Evolutionary conservation across 2,329 filamentous ascomycete genomes (phyloP).

Genomic region (Cadophora sp.): DNA sequence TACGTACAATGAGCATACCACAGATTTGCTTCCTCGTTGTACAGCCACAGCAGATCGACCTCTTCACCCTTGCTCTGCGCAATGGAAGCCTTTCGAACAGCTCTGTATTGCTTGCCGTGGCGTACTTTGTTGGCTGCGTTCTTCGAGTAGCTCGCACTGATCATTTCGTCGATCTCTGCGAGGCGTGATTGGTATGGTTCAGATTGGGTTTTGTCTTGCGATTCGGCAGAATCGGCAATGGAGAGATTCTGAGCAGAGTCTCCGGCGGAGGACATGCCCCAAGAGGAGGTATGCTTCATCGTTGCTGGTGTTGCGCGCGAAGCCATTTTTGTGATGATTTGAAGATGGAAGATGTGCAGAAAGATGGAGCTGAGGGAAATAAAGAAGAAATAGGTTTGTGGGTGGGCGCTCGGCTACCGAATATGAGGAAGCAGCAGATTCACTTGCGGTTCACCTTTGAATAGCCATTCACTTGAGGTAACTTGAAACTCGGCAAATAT

Average conservation of each 20-base stretch:
- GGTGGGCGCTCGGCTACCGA: neutral
- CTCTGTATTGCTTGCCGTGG: neutral
- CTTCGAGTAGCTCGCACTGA: neutral
- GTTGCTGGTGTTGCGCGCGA: too few species aligned
- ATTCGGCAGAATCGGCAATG: neutral
- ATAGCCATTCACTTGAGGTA: neutral
- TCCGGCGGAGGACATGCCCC: neutral
- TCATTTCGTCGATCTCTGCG: neutral
- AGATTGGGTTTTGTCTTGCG: neutral
- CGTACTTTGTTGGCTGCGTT: neutral
- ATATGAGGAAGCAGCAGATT: neutral
- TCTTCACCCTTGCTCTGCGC: neutral
- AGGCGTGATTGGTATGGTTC: neutral
- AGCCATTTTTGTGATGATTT: neutral
- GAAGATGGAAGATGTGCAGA: neutral
- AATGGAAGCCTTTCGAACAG: neutral
- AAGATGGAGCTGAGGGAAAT: neutral
- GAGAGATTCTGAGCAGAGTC: neutral
- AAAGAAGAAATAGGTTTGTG: neutral
- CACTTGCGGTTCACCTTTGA: neutral
- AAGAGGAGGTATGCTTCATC: neutral
- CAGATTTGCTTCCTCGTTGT: neutral
- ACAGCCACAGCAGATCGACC: neutral
- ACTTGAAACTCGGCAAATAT: too few species aligned
- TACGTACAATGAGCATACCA: neutral